A percentile compares a stretch with the other conserved stretches of the same genome.
phyloP scores from a whole-genome alignment of 768 basidiomycete species.

The Auriscalpium orientale region DNA sequence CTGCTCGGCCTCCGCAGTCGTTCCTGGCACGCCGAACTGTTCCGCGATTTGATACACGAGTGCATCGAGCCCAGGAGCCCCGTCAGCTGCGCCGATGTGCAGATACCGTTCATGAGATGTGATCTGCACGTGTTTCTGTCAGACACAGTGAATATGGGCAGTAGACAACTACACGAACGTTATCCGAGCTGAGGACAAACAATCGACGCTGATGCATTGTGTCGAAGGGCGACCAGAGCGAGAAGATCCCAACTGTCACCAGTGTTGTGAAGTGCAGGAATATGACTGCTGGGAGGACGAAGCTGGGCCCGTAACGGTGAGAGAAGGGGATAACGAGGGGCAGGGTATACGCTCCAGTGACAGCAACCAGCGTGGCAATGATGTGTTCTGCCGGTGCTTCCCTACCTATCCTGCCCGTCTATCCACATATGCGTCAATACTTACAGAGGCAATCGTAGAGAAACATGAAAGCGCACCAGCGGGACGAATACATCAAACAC shows the following conservation, averaged over 20 bases:
- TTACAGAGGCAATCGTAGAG: background rate
- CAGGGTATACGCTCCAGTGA: conserved; percentile 46
- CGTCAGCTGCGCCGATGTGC: conserved; percentile 78
- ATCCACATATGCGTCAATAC: conserved; percentile 4
- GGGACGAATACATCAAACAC: conserved; percentile 88
- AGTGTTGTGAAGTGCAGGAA: conserved; percentile 39
- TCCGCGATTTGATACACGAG: conserved; percentile 56
- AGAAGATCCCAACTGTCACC: conserved; percentile 53
- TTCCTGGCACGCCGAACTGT: conserved; percentile 44
- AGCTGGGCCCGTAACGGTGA: conserved; percentile 53
- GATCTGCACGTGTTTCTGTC: conserved; percentile 35
- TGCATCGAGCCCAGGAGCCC: conserved; percentile 63
- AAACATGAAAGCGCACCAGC: conserved; percentile 38
- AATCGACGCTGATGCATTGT: conserved; percentile 80
- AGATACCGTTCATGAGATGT: conserved; percentile 65
- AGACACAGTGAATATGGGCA: background rate
- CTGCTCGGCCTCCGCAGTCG: conserved; percentile 35
- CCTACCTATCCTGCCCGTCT: conserved; percentile 79
- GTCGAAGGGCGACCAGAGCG: conserved; percentile 62
- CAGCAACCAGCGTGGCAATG: conserved; percentile 68
- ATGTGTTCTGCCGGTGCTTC: conserved; percentile 86
- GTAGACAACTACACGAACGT: conserved; percentile 42
- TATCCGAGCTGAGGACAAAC: conserved; percentile 79
- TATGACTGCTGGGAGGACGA: conserved; percentile 34
- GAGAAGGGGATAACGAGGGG: conserved; percentile 65